phyloP scores from a whole-genome alignment of 2,329 filamentous ascomycete genomes.

The Pezicula rhizophila region DNA sequence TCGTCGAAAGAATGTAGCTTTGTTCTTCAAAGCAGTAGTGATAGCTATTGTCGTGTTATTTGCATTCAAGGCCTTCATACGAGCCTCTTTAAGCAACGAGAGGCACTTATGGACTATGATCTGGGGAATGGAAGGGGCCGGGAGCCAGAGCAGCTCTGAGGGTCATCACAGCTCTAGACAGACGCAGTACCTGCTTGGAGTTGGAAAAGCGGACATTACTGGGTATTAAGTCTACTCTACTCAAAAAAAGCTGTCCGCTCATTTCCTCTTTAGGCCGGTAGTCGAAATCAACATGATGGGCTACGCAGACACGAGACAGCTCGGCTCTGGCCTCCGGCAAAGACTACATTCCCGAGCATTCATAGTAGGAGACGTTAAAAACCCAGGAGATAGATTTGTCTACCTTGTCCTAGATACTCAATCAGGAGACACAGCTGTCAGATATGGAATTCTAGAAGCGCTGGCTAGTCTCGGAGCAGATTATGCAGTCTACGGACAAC shows the following conservation, averaged over 20 bases:
- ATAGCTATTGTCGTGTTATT: conserved; percentile 5
- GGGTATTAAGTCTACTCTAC: conserved; percentile 37
- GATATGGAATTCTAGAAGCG: conserved; percentile 78
- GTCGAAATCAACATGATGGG: conserved; percentile 90
- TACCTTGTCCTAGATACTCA: conserved; percentile 85
- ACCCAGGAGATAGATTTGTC: conserved; percentile 67
- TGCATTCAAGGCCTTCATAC: conserved; percentile 3
- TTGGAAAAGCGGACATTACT: conserved; percentile 68
- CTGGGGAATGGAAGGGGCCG: conserved; percentile 1
- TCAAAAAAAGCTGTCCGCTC: conserved; percentile 6
- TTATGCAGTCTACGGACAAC: conserved; percentile 68
- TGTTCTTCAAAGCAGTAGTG: neutral
- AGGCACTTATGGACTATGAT: conserved; percentile 2
- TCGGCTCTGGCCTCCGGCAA: conserved; percentile 79
- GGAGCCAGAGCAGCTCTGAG: neutral
- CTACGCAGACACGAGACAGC: conserved; percentile 79
- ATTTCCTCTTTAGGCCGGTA: conserved; percentile 52
- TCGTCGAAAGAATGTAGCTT: neutral
- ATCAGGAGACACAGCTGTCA: conserved; percentile 81
- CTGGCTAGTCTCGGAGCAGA: conserved; percentile 62
- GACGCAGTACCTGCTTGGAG: conserved; percentile 54
- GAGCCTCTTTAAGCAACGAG: neutral
- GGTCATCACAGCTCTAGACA: conserved; percentile 9
- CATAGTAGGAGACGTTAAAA: conserved; percentile 66
- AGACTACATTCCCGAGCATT: conserved; percentile 85